Base-by-base conservation (phyloP, 2,329 filamentous ascomycete species). In the Beauveria medogensis region DNA sequence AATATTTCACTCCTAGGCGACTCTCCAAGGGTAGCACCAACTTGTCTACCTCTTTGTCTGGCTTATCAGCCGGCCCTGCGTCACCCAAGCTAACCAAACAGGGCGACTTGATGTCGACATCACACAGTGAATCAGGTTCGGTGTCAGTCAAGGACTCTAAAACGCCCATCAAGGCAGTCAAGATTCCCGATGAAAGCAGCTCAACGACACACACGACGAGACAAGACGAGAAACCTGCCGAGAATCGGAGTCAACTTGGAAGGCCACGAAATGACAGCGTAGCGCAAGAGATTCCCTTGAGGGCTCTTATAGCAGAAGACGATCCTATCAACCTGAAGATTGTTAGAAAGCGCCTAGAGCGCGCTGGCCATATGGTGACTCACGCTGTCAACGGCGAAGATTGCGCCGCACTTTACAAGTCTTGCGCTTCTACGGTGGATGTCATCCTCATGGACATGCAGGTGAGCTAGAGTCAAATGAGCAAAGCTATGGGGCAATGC, bases 371-470 rank as follows among this genome's bases (percentile, higher is more conserved):
- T 65, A 73, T 80, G 1, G 88, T 94, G 0, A 76, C 82, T 41
- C 80, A 92, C 65, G 90, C 90, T 0, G 80, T 89, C 43, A 96
- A 96, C 64, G 92, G 92, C 8, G 89, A 94, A 69, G 91, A 95
- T 68, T 96, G 92, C 68, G 87, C 90, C 6, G 79, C 80, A 55
- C 80, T 84, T 5, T 92, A 90, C 71, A 81, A 80, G 55, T 87
- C 90, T 51, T 81, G 80, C 55, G 78, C 86, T 0, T 72, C 72
- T 28, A 74, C 75, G 24, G 94, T 90, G 68, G 91, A 96, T 70
- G 86, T 91, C 5, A 80, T 96, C 53, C 78, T 96, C 64, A 96
- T 96, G 92, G 92, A 96, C 69, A 91, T 96, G 82, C 91, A 96
- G 80, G 91, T 92, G 70, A 73, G 83, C 74, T 28, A 37, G 34